Percentiles rank a stretch among this genome's conserved stretches.
These are phyloP conservation scores for Rhododendron mucronatum DNA, from an alignment of 148 eudicot genomes.

Conservation along the genomic window DNA sequence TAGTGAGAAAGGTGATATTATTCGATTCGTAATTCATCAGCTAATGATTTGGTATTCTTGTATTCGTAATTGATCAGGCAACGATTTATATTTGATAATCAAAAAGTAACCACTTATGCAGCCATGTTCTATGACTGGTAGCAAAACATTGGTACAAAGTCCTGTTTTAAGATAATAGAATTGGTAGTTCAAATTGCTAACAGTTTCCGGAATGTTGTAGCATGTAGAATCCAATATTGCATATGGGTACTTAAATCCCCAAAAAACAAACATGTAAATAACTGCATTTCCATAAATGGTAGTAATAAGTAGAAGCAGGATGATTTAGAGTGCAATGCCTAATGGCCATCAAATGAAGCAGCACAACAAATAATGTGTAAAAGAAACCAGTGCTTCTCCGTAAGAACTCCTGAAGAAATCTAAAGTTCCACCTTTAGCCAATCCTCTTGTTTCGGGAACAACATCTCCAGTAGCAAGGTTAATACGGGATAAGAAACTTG, in stretches of 20 bases:
- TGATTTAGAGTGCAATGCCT: neutral
- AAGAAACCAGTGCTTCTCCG: neutral
- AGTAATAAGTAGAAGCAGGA: neutral
- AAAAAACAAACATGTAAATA: neutral
- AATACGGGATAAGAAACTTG: slow-evolving; percentile 73
- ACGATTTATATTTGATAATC: neutral
- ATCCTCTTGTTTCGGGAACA: slow-evolving; percentile 86
- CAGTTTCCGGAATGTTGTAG: neutral
- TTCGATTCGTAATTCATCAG: neutral
- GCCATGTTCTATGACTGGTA: neutral
- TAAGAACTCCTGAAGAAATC: slow-evolving; percentile 1
- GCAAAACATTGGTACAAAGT: neutral
- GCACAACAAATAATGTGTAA: neutral
- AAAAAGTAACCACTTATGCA: neutral
- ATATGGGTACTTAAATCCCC: neutral
- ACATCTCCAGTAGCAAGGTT: slow-evolving; percentile 90
- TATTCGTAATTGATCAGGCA: neutral
- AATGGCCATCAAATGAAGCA: slow-evolving; percentile 8
- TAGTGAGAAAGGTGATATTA: neutral
- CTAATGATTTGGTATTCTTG: neutral
- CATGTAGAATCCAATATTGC: neutral
- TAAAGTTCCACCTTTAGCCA: slow-evolving; percentile 64
- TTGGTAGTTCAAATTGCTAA: too few species aligned
- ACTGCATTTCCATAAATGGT: neutral
- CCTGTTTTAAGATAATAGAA: neutral